A percentile compares a stretch with the other conserved stretches of the same genome.
Conservation (phyloP, 495 filamentous ascomycete genomes). For the Daldinia bambusicola region DNA sequence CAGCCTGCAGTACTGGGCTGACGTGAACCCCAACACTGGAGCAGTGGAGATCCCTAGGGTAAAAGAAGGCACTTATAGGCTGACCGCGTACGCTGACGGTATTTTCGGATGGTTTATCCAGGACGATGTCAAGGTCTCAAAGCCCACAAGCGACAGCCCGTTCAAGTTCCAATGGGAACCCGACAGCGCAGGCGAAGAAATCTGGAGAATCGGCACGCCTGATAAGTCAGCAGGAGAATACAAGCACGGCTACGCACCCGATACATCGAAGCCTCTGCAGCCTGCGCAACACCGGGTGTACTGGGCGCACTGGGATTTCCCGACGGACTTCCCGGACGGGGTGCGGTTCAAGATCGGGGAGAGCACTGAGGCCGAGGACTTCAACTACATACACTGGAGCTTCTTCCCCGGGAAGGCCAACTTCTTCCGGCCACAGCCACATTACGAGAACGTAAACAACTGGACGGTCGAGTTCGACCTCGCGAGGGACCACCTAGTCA, state of each 20-base stretch:
- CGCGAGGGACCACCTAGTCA: conserved; percentile 42
- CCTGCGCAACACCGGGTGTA: conserved; percentile 64
- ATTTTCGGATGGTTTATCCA: conserved; percentile 64
- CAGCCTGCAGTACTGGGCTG: conserved; percentile 66
- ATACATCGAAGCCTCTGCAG: conserved; percentile 56
- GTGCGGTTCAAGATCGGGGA: conserved; percentile 61
- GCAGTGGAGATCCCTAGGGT: conserved; percentile 58
- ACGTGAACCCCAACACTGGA: conserved; percentile 55
- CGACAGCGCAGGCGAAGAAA: conserved; percentile 61
- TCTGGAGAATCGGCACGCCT: conserved; percentile 66
- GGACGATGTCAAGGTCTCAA: conserved; percentile 54
- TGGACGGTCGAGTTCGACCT: conserved; percentile 64
- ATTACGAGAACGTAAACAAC: conserved; percentile 57
- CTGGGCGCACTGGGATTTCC: conserved; percentile 66
- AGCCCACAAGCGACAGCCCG: background rate
- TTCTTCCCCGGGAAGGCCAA: conserved; percentile 58
- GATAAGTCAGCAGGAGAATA: conserved; percentile 67
- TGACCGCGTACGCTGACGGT: conserved; percentile 65
- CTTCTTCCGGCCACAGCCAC: conserved; percentile 40
- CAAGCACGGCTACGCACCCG: conserved; percentile 58
- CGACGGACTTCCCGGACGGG: conserved; percentile 61
- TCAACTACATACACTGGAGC: conserved; percentile 66
- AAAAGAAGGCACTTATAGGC: conserved; percentile 61
- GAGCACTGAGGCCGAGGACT: conserved; percentile 55
- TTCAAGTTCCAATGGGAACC: conserved; percentile 55